Evolutionary conservation across 441 rosid genomes (phyloP).

Genomic region (Erodium chrysanthum): DNA sequence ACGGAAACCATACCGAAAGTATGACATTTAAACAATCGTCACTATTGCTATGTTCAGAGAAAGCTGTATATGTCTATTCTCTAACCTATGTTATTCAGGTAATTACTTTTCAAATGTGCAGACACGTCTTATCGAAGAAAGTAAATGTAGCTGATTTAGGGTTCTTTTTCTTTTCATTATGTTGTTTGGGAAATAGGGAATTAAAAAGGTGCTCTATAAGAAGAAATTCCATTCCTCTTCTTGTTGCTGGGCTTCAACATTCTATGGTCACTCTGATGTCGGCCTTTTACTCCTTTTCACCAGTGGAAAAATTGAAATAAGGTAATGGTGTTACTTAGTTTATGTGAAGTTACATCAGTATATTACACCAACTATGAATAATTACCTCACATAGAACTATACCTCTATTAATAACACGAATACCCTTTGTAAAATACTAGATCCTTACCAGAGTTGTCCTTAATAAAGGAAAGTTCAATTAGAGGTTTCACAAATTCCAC

Average conservation of each 20-base stretch:
- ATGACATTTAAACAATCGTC: conserved; percentile 36
- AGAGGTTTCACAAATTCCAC: conserved; percentile 51
- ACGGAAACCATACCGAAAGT: conserved; percentile 37
- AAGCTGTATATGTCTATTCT: conserved; percentile 72
- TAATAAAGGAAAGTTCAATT: conserved; percentile 51
- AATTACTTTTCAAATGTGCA: conserved; percentile 8
- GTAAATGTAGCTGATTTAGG: neutral
- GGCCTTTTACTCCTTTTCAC: conserved; percentile 66
- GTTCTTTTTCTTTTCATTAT: neutral
- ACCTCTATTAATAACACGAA: neutral
- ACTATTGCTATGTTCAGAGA: conserved; percentile 70
- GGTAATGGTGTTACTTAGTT: conserved; percentile 31
- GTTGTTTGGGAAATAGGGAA: conserved; percentile 34
- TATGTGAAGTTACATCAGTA: neutral
- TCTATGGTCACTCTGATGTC: conserved; percentile 43
- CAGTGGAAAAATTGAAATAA: conserved; percentile 65
- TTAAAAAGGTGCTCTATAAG: conserved; percentile 69
- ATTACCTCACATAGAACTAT: neutral
- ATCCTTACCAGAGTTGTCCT: conserved; percentile 71
- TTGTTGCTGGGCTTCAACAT: conserved; percentile 80
- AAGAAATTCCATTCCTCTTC: conserved; percentile 63
- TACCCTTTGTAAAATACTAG: conserved; percentile 28
- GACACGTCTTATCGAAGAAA: neutral
- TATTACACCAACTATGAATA: neutral
- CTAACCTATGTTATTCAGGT: conserved; percentile 60